Base-by-base conservation (phyloP, 2,329 filamentous ascomycete genomes). In the Calonectria pauciramosa region DNA sequence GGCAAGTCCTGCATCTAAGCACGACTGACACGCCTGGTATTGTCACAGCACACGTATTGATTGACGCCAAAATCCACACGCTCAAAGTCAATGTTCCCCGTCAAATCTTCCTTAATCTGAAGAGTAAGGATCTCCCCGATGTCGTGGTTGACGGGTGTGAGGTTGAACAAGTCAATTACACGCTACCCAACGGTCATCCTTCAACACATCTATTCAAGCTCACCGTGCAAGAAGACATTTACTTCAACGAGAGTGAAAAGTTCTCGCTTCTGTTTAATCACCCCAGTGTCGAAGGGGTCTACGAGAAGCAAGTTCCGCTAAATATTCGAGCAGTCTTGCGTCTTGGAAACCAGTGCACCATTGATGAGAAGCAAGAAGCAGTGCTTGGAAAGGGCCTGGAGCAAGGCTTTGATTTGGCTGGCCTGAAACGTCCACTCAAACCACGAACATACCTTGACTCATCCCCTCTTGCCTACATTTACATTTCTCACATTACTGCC, bases 191-290 rank as follows among this genome's bases (percentile, higher is more conserved):
- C 80, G 97, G 97, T 0, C 97, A 99, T 84, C 93, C 95, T 4
- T 99, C 96, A 0, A 94, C 95, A 5, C 95, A 99, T 86, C 89
- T 99, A 6, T 99, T 99, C 90, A 97, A 96, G 86, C 89, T 99
- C 47, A 96, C 94, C 0, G 95, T 99, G 85, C 90, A 95, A 0
- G 97, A 99, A 84, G 93, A 97, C 71, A 90, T 94, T 0, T 99
- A 97, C 85, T 92, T 98, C 75, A 92, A 93, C 56, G 95, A 99
- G 83, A 90, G 93, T 0, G 94, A 96, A 75, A 97, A 96, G 82
- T 93, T 99, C 75, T 92, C 93, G 2, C 86, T 93, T 34, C 88
- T 99, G 1, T 96, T 98, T 87, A 96, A 96, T 76, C 96, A 99
- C 82, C 92, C 96, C 0, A 98, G 96, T 83, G 95, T 99, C 2